Evolutionary conservation across 2,329 filamentous ascomycete genomes (phyloP), one percentile per base, ranked within the genome.

Genomic region (Ascochyta fabae): DNA sequence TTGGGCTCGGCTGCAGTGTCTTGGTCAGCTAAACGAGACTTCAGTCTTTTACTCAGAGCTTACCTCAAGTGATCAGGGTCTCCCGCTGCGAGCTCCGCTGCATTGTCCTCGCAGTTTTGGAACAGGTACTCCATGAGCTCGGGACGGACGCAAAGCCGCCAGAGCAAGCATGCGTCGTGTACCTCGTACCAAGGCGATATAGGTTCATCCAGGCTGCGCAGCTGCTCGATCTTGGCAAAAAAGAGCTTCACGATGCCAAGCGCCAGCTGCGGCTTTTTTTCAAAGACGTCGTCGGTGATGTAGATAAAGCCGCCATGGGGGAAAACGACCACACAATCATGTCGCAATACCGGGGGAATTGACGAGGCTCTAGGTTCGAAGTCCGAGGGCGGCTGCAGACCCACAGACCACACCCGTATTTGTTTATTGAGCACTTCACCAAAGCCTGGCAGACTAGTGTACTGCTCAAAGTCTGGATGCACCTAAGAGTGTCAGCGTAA

Each of bases 251-350:
- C 60, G 12, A 80, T 72, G 7, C 67, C 48, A 2, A 74, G 58
- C 0, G 76, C 77, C 26, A 73, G 59, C 42, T 67, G 64, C 4
- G 78, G 78, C 41, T 73, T 59, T 39, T 75, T 57, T n/a, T 70
- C 60, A 39, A 80, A 77, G 1, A 79, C 68, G 26, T 80, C 75
- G 35, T 80, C 78, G 1, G 78, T 79, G 15, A 80, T 75, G 59
- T 78, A 77, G 10, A 75, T 71, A 6, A 77, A 68, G 6, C 67
- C 69, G 6, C 78, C 78, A 23, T 65, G 59, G 1, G 77, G 75
- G 40, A 80, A 79, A 2, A 73, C 60, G n/a, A 65, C 61, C 24
- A 71, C 59, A n/a, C 56, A 73, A 43, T 53, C 71, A 55, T 62
- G 68, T 53, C 52, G 60, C 4, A 48, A 19, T 4, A 52, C 66